A percentile compares a stretch with the other conserved stretches of the same genome.
phyloP scores from a whole-genome alignment of 2,329 filamentous ascomycete species.

The Xylariaceae sp. region DNA sequence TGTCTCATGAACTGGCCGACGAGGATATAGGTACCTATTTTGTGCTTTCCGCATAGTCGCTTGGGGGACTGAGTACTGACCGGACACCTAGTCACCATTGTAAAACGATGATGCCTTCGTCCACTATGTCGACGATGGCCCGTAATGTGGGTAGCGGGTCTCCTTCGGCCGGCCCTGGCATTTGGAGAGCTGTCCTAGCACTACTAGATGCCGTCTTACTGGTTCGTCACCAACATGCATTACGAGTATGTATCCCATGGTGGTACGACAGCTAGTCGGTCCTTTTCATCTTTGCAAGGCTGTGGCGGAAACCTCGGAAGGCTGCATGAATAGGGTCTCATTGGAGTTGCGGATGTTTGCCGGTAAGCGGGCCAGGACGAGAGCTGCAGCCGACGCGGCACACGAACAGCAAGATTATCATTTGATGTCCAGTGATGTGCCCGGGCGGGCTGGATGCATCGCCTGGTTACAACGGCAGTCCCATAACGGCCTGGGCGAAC shows the following conservation, averaged over 20 bases:
- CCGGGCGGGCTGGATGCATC: too few species aligned
- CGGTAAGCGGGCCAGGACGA: conserved; percentile 22
- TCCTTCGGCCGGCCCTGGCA: too few species aligned
- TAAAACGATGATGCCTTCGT: conserved; percentile 59
- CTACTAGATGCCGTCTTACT: conserved; percentile 15
- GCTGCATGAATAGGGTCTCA: conserved; percentile 21
- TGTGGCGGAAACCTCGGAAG: too few species aligned
- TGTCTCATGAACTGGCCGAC: conserved; percentile 84
- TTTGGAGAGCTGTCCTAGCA: too few species aligned
- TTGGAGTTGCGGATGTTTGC: too few species aligned
- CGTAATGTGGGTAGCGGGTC: too few species aligned
- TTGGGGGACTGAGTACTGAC: conserved; percentile 17
- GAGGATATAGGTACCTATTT: conserved; percentile 98
- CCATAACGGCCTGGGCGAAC: too few species aligned
- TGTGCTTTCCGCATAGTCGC: too few species aligned
- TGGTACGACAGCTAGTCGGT: conserved; percentile 14
- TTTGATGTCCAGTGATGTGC: too few species aligned
- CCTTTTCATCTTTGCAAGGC: conserved; percentile 21
- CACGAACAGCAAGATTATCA: conserved; percentile 16
- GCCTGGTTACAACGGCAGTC: too few species aligned
- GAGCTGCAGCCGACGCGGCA: conserved; percentile 22
- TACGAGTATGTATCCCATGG: too few species aligned
- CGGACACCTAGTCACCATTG: conserved; percentile 49
- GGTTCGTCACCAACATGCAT: conserved; percentile 10
- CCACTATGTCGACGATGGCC: too few species aligned